These are phyloP conservation scores for Xerocomus brunneocitrinus DNA, from an alignment of 768 basidiomycete species.

Conservation along the genomic window DNA sequence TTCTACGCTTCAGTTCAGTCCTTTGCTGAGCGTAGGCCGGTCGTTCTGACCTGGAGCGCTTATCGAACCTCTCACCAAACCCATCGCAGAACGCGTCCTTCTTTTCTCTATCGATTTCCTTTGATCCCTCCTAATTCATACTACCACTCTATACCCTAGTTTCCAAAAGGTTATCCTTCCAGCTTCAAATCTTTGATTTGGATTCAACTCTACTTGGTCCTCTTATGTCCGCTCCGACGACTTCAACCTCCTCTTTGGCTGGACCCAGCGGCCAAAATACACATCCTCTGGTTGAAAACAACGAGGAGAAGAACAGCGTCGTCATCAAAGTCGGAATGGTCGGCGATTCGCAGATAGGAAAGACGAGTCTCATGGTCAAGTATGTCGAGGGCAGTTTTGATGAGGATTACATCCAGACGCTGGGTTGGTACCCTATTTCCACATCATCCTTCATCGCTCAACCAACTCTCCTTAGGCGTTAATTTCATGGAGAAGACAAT, in stretches of 20 bases:
- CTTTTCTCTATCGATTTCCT: slow-evolving; percentile 33
- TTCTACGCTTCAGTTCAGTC: slow-evolving; percentile 25
- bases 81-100: slow-evolving; percentile 34
- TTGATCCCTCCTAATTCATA: slow-evolving; percentile 22
- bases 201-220: slow-evolving; percentile 16
- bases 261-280: slow-evolving; percentile 52
- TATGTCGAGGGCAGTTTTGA: slow-evolving; percentile 99
- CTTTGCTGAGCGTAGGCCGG: slow-evolving; percentile 28
- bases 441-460: slow-evolving; percentile 5
- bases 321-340: slow-evolving; percentile 99
- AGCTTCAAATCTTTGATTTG: slow-evolving; percentile 14
- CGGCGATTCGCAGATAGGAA: slow-evolving; percentile 98
- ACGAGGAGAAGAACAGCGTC: slow-evolving; percentile 81
- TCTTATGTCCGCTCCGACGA: slow-evolving; percentile 47
- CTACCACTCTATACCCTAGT: slow-evolving; percentile 26
- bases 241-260: slow-evolving; percentile 43
- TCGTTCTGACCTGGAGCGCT: slow-evolving; percentile 31
- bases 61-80: slow-evolving; percentile 33
- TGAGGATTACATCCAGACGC: slow-evolving; percentile 99
- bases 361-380: slow-evolving; percentile 99
- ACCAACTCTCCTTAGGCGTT: slow-evolving; percentile 53
- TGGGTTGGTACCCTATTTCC: slow-evolving; percentile 53
- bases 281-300: slow-evolving; percentile 50
- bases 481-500: slow-evolving; percentile 99
- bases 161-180: slow-evolving; percentile 17